Conservation (phyloP, 345 rosid species). For the Pelargonium nanum region DNA sequence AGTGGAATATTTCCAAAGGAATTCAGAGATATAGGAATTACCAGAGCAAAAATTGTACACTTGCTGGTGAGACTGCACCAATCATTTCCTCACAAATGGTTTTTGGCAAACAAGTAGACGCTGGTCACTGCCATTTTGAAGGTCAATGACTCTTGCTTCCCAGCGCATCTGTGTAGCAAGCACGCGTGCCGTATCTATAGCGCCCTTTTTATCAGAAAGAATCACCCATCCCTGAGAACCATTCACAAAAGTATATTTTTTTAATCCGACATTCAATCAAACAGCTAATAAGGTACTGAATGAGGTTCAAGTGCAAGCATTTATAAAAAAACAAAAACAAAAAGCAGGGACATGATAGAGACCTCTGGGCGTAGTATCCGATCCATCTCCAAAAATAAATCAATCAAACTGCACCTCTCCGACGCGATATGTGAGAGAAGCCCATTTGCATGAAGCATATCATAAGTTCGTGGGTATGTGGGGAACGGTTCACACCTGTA, state of each 20-base stretch:
- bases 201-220: conserved; percentile 59
- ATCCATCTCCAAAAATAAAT: conserved; percentile 84
- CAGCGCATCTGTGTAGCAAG: conserved; percentile 70
- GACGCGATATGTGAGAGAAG: conserved; percentile 63
- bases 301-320: not conserved
- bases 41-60: conserved; percentile 30
- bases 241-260: conserved; percentile 3
- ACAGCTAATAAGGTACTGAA: not conserved
- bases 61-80: conserved; percentile 13
- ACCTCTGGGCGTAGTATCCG: conserved; percentile 97
- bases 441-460: conserved; percentile 86
- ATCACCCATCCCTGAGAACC: conserved; percentile 88
- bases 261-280: not conserved
- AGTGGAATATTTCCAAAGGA: too few relatives aligned
- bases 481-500: conserved; percentile 97
- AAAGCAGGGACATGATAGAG: conserved; percentile 2
- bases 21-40: conserved; percentile 16
- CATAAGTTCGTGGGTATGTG: conserved; percentile 93
- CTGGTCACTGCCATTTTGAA: conserved; percentile 91
- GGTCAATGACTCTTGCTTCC: conserved; percentile 96
- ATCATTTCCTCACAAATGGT: conserved; percentile 73
- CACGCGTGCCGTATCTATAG: conserved; percentile 70
- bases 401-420: conserved; percentile 62
- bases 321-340: not conserved
- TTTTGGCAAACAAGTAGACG: conserved; percentile 93